phyloP scores from a whole-genome alignment of 1,284 basidiomycete species.

The Singerocomus inundabilis region DNA sequence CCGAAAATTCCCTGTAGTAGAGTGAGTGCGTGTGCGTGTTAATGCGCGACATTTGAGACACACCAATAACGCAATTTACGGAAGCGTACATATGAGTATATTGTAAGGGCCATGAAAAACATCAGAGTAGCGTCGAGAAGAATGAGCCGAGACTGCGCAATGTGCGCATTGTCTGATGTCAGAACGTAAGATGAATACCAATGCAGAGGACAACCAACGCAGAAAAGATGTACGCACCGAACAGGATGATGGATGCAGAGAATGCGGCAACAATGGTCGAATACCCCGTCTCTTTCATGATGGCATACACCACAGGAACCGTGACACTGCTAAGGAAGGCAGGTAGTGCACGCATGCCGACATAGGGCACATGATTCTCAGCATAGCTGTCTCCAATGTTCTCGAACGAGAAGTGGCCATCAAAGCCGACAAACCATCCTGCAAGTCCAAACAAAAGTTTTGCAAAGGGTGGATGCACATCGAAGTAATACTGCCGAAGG shows the following conservation, averaged over 20 bases:
- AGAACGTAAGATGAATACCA: conserved; percentile 5
- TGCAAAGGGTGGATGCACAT: conserved; percentile 96
- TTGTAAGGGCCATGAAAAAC: conserved; percentile 93
- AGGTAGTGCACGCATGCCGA: conserved; percentile 90
- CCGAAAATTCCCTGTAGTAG: conserved; percentile 70
- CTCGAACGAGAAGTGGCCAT: conserved; percentile 92
- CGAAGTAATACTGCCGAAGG: conserved; percentile 94
- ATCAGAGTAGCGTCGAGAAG: conserved; percentile 93
- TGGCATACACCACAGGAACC: conserved; percentile 88
- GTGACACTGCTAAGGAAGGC: conserved; percentile 91
- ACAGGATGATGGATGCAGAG: conserved; percentile 81
- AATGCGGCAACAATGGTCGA: conserved; percentile 87
- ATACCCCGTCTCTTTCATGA: conserved; percentile 98
- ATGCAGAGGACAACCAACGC: background rate
- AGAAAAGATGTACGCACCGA: conserved; percentile 58
- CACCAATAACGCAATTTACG: conserved; percentile 91
- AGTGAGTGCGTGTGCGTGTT: background rate
- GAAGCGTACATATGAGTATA: conserved; percentile 96
- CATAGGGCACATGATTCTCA: conserved; percentile 85
- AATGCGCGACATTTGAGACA: conserved; percentile 26
- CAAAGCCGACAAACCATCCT: conserved; percentile 96
- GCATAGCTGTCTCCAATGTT: conserved; percentile 95
- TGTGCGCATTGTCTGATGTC: conserved; percentile 88
- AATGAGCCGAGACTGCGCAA: conserved; percentile 94
- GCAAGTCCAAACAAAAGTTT: conserved; percentile 91